Percentiles rank a stretch among this genome's conserved stretches.
Evolutionary conservation across 495 filamentous ascomycete species (phyloP).

Genomic region (Aspergillus carlsbadensis): DNA sequence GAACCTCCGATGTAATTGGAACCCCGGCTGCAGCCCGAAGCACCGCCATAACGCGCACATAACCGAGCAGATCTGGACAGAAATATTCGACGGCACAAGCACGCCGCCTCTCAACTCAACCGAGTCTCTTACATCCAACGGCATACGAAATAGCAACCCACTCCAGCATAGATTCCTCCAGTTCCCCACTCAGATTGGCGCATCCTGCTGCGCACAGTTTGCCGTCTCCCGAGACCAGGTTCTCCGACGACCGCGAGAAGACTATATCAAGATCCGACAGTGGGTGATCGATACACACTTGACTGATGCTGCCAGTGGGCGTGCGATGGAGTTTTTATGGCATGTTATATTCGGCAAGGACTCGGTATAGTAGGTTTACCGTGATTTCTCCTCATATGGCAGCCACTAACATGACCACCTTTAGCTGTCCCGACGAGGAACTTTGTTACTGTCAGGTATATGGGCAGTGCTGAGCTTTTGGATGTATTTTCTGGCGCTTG

Average conservation of each 20-base stretch:
- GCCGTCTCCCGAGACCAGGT: conserved; percentile 53
- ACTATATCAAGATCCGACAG: conserved; percentile 62
- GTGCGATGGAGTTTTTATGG: conserved; percentile 77
- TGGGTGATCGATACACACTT: conserved; percentile 64
- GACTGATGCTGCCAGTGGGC: conserved; percentile 61
- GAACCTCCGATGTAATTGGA: conserved; percentile 66
- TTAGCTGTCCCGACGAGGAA: conserved; percentile 47
- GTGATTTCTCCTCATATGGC: not conserved
- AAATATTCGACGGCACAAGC: conserved; percentile 53
- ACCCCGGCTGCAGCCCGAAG: conserved; percentile 57
- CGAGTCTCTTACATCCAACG: conserved; percentile 21
- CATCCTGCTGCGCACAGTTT: conserved; percentile 70
- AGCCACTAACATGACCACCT: not conserved
- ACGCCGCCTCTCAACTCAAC: conserved; percentile 46
- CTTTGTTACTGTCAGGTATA: conserved; percentile 52
- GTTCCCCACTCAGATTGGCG: conserved; percentile 37
- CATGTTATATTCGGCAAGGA: conserved; percentile 61
- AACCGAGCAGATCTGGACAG: conserved; percentile 50
- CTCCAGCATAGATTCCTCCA: conserved; percentile 20
- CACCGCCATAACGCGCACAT: conserved; percentile 57
- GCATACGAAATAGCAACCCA: not conserved
- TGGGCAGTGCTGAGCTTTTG: conserved; percentile 38
- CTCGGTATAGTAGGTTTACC: conserved; percentile 41
- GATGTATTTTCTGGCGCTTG: not conserved
- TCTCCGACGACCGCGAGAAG: conserved; percentile 51